These are phyloP conservation scores for Coemansia brasiliensis DNA, from an alignment of 192 early-diverging fungal genomes.

Conservation along the genomic window DNA sequence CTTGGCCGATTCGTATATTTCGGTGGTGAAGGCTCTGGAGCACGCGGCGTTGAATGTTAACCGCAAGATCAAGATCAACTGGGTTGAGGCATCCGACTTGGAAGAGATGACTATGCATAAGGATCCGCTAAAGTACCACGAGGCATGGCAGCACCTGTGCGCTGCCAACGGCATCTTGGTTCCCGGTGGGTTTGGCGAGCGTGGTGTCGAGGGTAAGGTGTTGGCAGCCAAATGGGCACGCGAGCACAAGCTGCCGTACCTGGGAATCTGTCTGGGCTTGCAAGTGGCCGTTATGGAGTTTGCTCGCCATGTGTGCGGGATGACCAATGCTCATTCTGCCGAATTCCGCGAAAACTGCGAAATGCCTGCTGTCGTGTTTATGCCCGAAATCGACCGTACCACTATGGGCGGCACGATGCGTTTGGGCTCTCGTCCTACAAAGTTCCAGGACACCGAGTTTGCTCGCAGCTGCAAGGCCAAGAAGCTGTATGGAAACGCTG, in stretches of 20 bases:
- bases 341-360: conserved; percentile 78
- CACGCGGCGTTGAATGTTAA: conserved; percentile 87
- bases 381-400: conserved; percentile 95
- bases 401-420: conserved; percentile 98
- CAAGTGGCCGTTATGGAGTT: conserved; percentile 98
- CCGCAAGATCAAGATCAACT: conserved; percentile 79
- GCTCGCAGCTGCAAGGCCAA: conserved; percentile 62
- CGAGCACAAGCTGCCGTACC: conserved; percentile 95
- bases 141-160: conserved; percentile 91
- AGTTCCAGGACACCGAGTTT: conserved; percentile 70
- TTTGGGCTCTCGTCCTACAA: conserved; percentile 80
- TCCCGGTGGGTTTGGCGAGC: conserved; percentile 95
- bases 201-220: conserved; percentile 97
- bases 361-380: conserved; percentile 85
- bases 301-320: conserved; percentile 86
- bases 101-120: conserved; percentile 70
- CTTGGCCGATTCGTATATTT: conserved; percentile 95
- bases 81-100: conserved; percentile 95
- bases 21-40: conserved; percentile 94
- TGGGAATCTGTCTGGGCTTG: conserved; percentile 97
- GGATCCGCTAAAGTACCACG: conserved; percentile 92
- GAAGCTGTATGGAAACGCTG: conserved; percentile 62
- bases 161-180: conserved; percentile 91
- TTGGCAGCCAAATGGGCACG: conserved; percentile 94
- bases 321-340: conserved; percentile 78